A percentile compares a stretch with the other conserved stretches of the same genome.
Evolutionary conservation across 2,329 filamentous ascomycete genomes (phyloP).

Genomic region (Verticillium nubilum): DNA sequence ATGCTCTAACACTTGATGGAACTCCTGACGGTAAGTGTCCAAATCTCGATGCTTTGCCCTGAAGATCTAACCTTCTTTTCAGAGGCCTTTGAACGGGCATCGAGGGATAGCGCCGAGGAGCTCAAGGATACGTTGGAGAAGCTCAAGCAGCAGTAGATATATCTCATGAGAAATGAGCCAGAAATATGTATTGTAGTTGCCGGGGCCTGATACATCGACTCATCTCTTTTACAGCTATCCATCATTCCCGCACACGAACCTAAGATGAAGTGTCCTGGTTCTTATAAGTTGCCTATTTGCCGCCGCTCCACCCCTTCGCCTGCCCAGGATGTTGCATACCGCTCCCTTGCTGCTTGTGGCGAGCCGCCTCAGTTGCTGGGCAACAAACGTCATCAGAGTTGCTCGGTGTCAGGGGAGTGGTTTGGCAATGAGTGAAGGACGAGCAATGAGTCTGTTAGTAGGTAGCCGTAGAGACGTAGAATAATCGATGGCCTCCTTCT

Average conservation of each 20-base stretch:
- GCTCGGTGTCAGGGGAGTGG: too few relatives aligned
- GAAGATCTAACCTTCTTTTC: background rate
- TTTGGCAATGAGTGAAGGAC: too few relatives aligned
- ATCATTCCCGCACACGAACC: background rate
- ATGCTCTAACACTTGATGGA: conserved; percentile 15
- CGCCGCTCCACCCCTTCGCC: background rate
- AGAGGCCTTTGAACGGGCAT: conserved; percentile 13
- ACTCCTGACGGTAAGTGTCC: conserved; percentile 13
- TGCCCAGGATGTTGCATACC: background rate
- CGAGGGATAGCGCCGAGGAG: conserved; percentile 13
- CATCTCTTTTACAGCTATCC: background rate
- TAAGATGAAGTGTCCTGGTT: background rate
- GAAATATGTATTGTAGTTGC: background rate
- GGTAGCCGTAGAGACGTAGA: too few relatives aligned
- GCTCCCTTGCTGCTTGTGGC: background rate
- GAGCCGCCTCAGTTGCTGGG: background rate
- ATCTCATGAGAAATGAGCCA: background rate
- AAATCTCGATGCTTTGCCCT: background rate
- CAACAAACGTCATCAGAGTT: background rate
- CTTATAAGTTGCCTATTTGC: background rate
- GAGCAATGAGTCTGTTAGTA: too few relatives aligned
- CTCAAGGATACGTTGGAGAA: conserved; percentile 10
- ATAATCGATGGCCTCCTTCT: too few relatives aligned
- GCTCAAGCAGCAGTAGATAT: conserved; percentile 5
- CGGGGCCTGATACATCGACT: background rate